phyloP scores from a whole-genome alignment of 192 early-diverging fungal genomes.

The Radiomyces spectabilis region DNA sequence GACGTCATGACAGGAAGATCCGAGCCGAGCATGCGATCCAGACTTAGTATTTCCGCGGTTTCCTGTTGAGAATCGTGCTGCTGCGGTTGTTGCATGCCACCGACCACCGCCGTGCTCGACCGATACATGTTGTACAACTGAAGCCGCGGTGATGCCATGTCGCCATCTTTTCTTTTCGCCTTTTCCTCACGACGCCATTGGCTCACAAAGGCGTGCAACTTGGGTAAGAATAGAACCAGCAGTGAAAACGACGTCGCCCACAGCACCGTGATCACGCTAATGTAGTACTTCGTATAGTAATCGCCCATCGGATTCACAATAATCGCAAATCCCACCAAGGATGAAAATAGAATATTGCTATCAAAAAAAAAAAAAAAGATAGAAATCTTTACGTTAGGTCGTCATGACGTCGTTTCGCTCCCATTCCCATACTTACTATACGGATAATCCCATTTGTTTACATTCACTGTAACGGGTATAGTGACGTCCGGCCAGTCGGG shows the following conservation, averaged over 20 bases:
- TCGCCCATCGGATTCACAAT: slow-evolving; percentile 29
- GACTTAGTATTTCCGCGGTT: slow-evolving; percentile 15
- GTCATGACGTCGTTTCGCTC: neutral
- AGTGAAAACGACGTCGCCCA: slow-evolving; percentile 42
- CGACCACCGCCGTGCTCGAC: too few relatives aligned
- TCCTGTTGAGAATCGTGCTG: neutral
- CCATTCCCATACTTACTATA: slow-evolving; percentile 35
- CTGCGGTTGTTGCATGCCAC: slow-evolving; percentile 1
- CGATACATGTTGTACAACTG: neutral
- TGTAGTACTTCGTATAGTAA: slow-evolving; percentile 35
- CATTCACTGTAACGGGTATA: slow-evolving; percentile 39
- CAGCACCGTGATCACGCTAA: slow-evolving; percentile 30
- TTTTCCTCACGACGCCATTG: slow-evolving; percentile 8
- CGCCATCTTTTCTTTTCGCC: slow-evolving; percentile 2
- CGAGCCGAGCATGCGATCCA: slow-evolving; percentile 15
- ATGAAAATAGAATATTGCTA: slow-evolving; percentile 42
- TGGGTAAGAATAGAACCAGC: slow-evolving; percentile 39
- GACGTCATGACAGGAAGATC: slow-evolving; percentile 5
- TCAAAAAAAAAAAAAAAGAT: neutral
- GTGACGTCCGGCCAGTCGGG: slow-evolving; percentile 34
- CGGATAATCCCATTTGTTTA: slow-evolving; percentile 41
- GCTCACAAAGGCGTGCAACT: slow-evolving; percentile 32
- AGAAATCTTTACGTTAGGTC: neutral
- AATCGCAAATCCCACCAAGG: slow-evolving; percentile 33
- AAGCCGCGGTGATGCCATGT: too few relatives aligned